Percentiles rank a stretch among this genome's conserved stretches.
These are phyloP conservation scores for Fusarium dimerum DNA, from an alignment of 2,329 filamentous ascomycete species.

Conservation along the genomic window DNA sequence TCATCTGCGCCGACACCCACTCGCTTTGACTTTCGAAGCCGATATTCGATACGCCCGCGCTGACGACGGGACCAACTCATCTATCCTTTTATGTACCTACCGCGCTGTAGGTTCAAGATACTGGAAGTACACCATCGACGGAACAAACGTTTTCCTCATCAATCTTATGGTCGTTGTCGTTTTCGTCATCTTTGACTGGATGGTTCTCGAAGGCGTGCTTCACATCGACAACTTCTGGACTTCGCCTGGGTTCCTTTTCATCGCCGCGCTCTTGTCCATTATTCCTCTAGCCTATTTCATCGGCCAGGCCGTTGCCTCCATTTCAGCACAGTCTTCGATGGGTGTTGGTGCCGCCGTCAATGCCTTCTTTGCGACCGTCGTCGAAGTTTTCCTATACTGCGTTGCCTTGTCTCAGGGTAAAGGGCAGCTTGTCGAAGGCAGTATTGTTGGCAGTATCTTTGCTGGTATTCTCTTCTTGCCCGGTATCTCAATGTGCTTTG, in stretches of 20 bases:
- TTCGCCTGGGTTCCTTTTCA: conserved; percentile 82
- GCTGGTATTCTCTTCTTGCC: conserved; percentile 93
- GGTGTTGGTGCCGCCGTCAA: conserved; percentile 95
- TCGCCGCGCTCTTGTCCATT: conserved; percentile 82
- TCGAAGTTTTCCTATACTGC: conserved; percentile 97
- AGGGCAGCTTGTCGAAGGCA: conserved; percentile 89
- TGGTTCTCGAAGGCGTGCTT: conserved; percentile 69
- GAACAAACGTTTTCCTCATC: conserved; percentile 98
- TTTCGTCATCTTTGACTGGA: conserved; percentile 93
- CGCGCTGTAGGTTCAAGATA: conserved; percentile 91
- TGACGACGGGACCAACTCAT: conserved; percentile 72
- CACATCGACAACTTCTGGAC: conserved; percentile 74
- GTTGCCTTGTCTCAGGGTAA: conserved; percentile 92
- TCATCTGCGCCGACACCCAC: conserved; percentile 87
- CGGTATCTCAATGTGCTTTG: conserved; percentile 97
- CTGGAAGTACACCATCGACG: conserved; percentile 99
- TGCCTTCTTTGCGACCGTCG: conserved; percentile 95
- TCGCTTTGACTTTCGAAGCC: conserved; percentile 90
- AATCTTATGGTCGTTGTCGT: conserved; percentile 92
- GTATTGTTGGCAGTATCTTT: conserved; percentile 97
- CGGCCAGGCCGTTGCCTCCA: conserved; percentile 95
- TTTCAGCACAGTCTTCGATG: conserved; percentile 98
- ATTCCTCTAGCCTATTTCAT: conserved; percentile 98
- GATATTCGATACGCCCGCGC: conserved; percentile 75
- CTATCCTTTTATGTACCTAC: conserved; percentile 94